These are phyloP conservation scores for Sclerotinia spermophila DNA, from an alignment of 2,329 filamentous ascomycete genomes.

Conservation along the genomic window DNA sequence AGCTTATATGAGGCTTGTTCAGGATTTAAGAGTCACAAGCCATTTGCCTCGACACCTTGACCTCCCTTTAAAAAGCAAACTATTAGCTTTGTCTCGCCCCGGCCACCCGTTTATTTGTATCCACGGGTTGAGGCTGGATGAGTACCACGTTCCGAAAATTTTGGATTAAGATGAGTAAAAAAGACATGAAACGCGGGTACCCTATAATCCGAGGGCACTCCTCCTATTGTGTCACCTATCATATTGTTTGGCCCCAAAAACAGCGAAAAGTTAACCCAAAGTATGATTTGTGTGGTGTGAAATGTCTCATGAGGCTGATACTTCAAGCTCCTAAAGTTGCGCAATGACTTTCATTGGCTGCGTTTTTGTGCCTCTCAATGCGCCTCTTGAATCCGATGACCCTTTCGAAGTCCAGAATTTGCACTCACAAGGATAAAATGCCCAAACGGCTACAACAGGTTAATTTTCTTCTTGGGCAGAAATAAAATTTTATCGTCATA, in stretches of 20 bases:
- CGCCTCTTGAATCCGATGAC: conserved; percentile 15
- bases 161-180: conserved; percentile 7
- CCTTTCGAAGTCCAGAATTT: conserved; percentile 5
- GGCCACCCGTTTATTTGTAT: conserved; percentile 13
- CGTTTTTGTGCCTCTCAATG: conserved; percentile 9
- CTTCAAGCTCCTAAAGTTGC: conserved; percentile 14
- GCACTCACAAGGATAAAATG: background rate
- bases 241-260: conserved; percentile 7
- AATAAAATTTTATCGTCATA: background rate
- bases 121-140: conserved; percentile 2
- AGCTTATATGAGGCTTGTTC: background rate
- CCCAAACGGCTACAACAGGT: conserved; percentile 15
- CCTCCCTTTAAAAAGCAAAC: background rate
- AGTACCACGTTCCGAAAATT: conserved; percentile 7
- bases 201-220: background rate
- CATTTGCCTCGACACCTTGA: background rate
- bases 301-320: conserved; percentile 13
- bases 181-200: conserved; percentile 10
- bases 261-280: background rate
- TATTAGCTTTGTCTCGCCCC: background rate
- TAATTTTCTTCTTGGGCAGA: conserved; percentile 12
- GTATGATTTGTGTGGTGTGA: conserved; percentile 4
- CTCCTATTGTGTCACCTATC: conserved; percentile 7
- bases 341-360: conserved; percentile 6
- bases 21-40: background rate